Evolutionary conservation across 2,329 filamentous ascomycete species (phyloP), one percentile per base, ranked within the genome.

Genomic region (Ophiostoma triangulosporum): DNA sequence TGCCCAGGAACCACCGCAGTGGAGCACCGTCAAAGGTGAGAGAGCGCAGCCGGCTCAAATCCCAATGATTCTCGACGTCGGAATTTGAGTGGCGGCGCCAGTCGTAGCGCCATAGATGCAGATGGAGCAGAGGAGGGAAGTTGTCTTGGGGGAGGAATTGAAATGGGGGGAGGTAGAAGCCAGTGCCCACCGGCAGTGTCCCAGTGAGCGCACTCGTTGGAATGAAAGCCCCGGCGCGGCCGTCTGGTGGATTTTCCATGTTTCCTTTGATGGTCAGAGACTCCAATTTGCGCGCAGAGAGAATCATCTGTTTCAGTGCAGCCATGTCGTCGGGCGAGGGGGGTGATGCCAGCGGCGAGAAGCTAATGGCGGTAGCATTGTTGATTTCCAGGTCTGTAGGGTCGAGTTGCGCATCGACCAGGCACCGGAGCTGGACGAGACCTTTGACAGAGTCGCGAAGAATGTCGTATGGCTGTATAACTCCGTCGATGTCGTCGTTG

Each of bases 31-130:
- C 58, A 32, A 75, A 64, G 29, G 67, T 62, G 7, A 76, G 64
- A 2, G 63, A 66, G 22, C 63, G 61, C 27, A 76, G 64, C n/a
- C 57, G 57, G 4, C 70, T 70, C 56, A 76, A 69, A 59, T 74
- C 66, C 73, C 73, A 76, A 54, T 75, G 71, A 17, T 56, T 58
- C 1, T 54, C 58, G 5, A 73, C 71, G 4, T 68, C 67, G 3
- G 65, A 62, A 0, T 58, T 48, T 1, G 62, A 62, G 57, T 76
- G 74, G 9, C 66, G 62, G 1, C 56, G 51, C 74, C 74, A 76
- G 62, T 75, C 69, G 57, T 77, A 76, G 1, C 70, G 73, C 49
- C 66, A 67, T 35, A 77, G 61, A 1, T 60, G 62, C 3, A 76
- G 62, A 7, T 71, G 66, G 20, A 59, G 60, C 5, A 76, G 60